phyloP scores from a whole-genome alignment of 495 filamentous ascomycete species.

The Platismatia glauca region DNA sequence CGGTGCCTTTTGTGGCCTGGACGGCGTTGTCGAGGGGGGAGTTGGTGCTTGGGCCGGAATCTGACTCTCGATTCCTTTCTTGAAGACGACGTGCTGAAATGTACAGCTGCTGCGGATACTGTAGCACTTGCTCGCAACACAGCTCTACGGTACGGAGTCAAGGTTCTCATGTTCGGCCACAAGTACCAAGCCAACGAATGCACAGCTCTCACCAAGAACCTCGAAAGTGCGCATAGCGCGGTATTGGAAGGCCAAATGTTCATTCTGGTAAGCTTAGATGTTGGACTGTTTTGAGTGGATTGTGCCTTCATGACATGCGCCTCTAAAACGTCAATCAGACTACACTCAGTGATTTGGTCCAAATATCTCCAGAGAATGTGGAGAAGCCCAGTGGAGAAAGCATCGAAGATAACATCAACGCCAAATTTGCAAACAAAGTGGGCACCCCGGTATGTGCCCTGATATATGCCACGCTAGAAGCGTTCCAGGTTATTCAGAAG shows the following conservation, averaged over 20 bases:
- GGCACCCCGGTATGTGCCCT: constrained; percentile 7
- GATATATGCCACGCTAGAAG: background rate
- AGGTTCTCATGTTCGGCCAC: no score
- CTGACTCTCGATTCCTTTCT: background rate
- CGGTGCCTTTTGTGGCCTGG: constrained; percentile 12
- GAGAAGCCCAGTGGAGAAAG: constrained; percentile 64
- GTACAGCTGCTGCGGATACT: background rate
- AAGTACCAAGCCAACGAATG: no score
- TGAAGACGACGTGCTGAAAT: background rate
- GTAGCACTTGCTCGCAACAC: no score
- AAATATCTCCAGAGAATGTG: constrained; percentile 82
- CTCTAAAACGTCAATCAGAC: constrained; percentile 25
- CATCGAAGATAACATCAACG: constrained; percentile 89
- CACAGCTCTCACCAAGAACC: no score
- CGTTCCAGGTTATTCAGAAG: constrained; percentile 54
- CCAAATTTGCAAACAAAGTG: constrained; percentile 91
- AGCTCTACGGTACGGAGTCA: no score
- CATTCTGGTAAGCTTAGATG: constrained; percentile 4
- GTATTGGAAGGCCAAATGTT: constrained; percentile 3
- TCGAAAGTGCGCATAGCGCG: background rate
- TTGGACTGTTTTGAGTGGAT: background rate
- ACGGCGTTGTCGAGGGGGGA: background rate
- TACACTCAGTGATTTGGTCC: constrained; percentile 80
- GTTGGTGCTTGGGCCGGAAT: background rate
- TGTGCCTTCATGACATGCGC: background rate